Evolutionary conservation across 257 asterid species (phyloP).

Genomic region (Scutellaria minor): DNA sequence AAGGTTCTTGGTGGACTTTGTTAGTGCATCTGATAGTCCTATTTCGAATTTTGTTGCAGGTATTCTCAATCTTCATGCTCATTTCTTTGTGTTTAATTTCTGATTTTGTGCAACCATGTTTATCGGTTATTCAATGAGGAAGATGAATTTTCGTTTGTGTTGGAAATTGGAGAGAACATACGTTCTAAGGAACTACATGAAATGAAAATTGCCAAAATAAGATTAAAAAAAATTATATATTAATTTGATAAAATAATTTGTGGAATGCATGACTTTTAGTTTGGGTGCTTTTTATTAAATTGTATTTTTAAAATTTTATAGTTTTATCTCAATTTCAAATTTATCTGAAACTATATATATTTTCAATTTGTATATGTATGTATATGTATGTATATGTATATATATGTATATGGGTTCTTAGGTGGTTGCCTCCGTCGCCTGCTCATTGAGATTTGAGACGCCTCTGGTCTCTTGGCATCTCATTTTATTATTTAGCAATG

Average conservation of each 20-base stretch:
- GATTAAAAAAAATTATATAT: neutral
- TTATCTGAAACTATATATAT: no score
- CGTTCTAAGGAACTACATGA: neutral
- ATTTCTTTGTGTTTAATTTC: conserved; percentile 12
- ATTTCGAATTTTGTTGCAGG: conserved; percentile 54
- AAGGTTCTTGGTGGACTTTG: conserved; percentile 78
- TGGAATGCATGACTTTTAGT: neutral
- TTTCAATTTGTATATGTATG: no score
- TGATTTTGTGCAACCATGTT: neutral
- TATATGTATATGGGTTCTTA: no score
- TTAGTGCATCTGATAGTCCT: conserved; percentile 69
- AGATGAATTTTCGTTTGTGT: neutral
- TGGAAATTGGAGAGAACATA: neutral
- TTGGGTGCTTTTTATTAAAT: no score
- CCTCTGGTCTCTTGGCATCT: no score
- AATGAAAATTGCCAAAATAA: neutral
- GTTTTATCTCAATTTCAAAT: no score
- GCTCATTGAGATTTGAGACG: no score
- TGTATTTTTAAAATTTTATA: no score
- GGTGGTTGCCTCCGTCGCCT: no score
- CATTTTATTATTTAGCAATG: no score
- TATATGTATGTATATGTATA: no score
- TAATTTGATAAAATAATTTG: neutral
- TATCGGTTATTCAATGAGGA: neutral
- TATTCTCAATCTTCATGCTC: conserved; percentile 30